Conservation (phyloP, 495 filamentous ascomycete species). For the Astrothelium macrocarpum region DNA sequence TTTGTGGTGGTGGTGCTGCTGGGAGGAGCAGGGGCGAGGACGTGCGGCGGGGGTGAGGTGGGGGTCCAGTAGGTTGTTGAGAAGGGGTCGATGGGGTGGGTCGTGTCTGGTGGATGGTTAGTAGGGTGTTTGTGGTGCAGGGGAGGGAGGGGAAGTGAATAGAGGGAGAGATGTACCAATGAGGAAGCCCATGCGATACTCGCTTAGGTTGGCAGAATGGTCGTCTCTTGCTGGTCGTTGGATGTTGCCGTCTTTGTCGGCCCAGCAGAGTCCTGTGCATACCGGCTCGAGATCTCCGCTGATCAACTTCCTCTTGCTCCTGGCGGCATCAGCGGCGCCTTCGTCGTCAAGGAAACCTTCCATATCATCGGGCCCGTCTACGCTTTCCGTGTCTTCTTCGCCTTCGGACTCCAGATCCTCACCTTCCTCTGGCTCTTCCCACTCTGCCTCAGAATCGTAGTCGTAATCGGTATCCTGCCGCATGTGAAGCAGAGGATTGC, state of each 20-base stretch:
- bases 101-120: conserved; percentile 27
- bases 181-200: conserved; percentile 50
- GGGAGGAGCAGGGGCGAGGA: background rate
- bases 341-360: conserved; percentile 71
- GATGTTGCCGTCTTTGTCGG: conserved; percentile 42
- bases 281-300: conserved; percentile 64
- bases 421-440: conserved; percentile 75
- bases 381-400: conserved; percentile 64
- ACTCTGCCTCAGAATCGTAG: conserved; percentile 95
- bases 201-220: conserved; percentile 37
- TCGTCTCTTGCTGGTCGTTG: conserved; percentile 33
- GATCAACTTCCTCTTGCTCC: conserved; percentile 38
- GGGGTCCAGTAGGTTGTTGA: conserved; percentile 68
- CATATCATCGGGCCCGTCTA: conserved; percentile 56
- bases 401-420: conserved; percentile 69
- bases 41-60: conserved; percentile 10
- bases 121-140: too few species aligned
- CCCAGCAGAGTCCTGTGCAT: conserved; percentile 74
- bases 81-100: conserved; percentile 70
- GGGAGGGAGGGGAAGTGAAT: conserved; percentile 5
- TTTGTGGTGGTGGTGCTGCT: conserved; percentile 13
- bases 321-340: conserved; percentile 25
- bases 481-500: conserved; percentile 54
- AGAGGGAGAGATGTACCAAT: conserved; percentile 12
- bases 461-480: conserved; percentile 75